Evolutionary conservation across 139 green algal species (phyloP).

Genomic region (Chlamydomonas sp.): DNA sequence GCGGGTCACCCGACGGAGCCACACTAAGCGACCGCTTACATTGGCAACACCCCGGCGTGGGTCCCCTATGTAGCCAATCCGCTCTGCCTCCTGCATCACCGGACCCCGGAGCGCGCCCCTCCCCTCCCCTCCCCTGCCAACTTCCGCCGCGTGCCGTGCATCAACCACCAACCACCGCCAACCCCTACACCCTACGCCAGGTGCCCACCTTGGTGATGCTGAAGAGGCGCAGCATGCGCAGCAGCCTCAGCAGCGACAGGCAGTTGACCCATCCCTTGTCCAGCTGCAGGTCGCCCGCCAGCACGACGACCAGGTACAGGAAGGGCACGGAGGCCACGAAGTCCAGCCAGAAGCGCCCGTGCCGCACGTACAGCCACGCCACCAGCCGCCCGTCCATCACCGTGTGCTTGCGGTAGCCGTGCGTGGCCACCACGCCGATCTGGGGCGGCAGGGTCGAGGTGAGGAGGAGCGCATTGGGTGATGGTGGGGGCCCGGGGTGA

Average conservation of each 20-base stretch:
- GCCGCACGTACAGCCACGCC: constrained; percentile 25
- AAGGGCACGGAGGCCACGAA: constrained; percentile 38
- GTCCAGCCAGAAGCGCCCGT: constrained; percentile 36
- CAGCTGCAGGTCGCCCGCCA: constrained; percentile 6
- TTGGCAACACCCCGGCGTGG: too few species aligned
- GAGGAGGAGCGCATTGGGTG: too few species aligned
- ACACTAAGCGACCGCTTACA: too few species aligned
- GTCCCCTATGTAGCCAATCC: too few species aligned
- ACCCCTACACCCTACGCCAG: neutral
- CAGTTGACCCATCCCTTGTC: constrained; percentile 45
- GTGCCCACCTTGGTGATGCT: constrained; percentile 30
- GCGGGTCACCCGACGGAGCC: too few species aligned
- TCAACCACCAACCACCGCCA: neutral
- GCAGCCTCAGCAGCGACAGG: constrained; percentile 42
- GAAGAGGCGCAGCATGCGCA: constrained; percentile 46
- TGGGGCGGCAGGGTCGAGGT: neutral
- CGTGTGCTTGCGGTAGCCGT: constrained; percentile 39
- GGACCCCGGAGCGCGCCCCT: neutral
- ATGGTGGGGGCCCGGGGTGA: too few species aligned
- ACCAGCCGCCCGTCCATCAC: constrained; percentile 25
- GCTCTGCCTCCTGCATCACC: too few species aligned
- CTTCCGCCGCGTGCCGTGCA: too few species aligned
- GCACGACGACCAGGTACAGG: constrained; percentile 39
- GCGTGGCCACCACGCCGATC: constrained; percentile 24
- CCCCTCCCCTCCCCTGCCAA: neutral